phyloP scores from a whole-genome alignment of 2,329 filamentous ascomycete species.

The Aspergillus tamarii region DNA sequence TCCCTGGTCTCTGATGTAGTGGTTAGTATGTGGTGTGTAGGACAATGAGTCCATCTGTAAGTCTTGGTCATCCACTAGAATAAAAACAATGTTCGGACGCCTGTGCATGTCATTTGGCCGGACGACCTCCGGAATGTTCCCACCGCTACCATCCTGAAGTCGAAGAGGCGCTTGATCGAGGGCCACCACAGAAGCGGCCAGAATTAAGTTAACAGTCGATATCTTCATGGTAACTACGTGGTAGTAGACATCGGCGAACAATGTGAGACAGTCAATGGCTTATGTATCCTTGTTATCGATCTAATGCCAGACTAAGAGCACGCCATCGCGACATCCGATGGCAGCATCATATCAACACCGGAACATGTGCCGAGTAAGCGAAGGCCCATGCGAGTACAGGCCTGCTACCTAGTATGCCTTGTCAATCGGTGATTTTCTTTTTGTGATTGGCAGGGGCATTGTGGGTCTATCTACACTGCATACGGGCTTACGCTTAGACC shows the following conservation, averaged over 20 bases:
- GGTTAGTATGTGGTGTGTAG: constrained; percentile 60
- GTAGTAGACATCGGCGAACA: not conserved
- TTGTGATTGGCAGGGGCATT: not conserved
- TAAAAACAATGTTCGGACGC: constrained; percentile 63
- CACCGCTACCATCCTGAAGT: not conserved
- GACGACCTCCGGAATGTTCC: not conserved
- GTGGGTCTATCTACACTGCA: no score
- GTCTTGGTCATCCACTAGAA: constrained; percentile 70
- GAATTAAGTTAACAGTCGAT: not conserved
- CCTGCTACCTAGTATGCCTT: not conserved
- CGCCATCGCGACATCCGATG: not conserved
- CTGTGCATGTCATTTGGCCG: not conserved
- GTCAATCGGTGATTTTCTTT: not conserved
- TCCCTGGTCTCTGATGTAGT: constrained; percentile 59
- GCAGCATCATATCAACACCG: not conserved
- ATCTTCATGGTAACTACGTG: not conserved
- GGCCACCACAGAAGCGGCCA: not conserved
- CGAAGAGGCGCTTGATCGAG: not conserved
- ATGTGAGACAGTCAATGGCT: not conserved
- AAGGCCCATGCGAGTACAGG: not conserved
- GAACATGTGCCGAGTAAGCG: not conserved
- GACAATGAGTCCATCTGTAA: constrained; percentile 60
- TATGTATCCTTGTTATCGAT: not conserved
- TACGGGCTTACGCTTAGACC: no score
- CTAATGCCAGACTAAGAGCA: not conserved